Base-by-base conservation (phyloP, 768 basidiomycete genomes). In the Macrolepiota albuminosa region DNA sequence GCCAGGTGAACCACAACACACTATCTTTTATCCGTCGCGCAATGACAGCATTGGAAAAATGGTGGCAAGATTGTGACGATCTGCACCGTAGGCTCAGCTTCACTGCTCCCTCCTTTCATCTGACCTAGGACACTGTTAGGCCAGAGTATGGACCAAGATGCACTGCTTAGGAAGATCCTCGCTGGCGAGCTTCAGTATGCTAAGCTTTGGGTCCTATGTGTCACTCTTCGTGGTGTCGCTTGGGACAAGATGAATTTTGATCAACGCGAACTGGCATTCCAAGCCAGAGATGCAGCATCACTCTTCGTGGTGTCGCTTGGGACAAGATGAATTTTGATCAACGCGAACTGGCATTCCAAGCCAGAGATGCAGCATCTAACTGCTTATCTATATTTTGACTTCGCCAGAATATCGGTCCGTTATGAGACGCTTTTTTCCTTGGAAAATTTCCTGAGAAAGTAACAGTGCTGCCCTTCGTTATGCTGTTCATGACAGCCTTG, bases 181-280 rank as follows among this genome's bases (percentile, higher is more conserved):
- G 86, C 86, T 2, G 90, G 89, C 6, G 95, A 97, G 69, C 77
- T 96, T 54, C 87, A 95, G 68, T 95, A 96, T 69, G 91, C 95
- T 33, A 95, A 96, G 71, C 79, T 98, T 5, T 97, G 95, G 95
- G 83, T 96, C 36, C 89, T 95, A 24, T 97, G 95, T 69, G 88
- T 96, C 26, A 93, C 93, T 13, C 76, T 98, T 49, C 84, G 95
- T 60, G 95, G 95, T 18, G 91, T 89, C 29, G 85, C 91, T 5
- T 98, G 94, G 95, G 94, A 97, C 68, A 95, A 94, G 73, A 93
- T 97, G 88, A 86, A 93, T 4, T 93, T 91, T 61, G 95, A 97
- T 71, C 95, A 96, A 69, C 87, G 93, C 42, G 95, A 96, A 71
- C 81, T 96, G 49, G 94, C 94, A 3, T 95, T 96, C 78, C 91